Conservation (phyloP, 352 stramenopile species). For the Pythium insidiosum region DNA sequence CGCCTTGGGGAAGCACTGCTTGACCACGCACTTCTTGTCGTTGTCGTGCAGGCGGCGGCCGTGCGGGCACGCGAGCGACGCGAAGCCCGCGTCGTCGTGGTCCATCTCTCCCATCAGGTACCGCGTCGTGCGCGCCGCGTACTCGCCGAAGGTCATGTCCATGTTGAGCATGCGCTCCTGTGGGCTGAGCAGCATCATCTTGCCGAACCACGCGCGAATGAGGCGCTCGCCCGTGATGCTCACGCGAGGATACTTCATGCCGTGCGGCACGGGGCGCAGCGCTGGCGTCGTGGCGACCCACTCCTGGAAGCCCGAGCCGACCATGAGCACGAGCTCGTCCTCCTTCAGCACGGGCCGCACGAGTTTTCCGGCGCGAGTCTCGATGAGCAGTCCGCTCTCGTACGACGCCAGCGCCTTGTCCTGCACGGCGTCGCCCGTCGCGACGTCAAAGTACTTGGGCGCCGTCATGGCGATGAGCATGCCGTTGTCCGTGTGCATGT, state of each 20-base stretch:
- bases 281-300: constrained; percentile 18
- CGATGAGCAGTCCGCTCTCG: constrained; percentile 21
- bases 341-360: constrained; percentile 20
- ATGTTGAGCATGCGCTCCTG: constrained; percentile 19
- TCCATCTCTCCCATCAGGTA: constrained; percentile 5
- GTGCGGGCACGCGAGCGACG: constrained; percentile 17
- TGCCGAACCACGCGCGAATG: constrained; percentile 29
- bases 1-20: constrained; percentile 17
- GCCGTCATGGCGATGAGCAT: constrained; percentile 66
- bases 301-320: constrained; percentile 19
- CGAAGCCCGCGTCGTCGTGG: constrained; percentile 12
- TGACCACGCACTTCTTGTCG: constrained; percentile 17
- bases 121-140: constrained; percentile 9
- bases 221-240: constrained; percentile 1
- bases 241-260: constrained; percentile 18
- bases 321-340: constrained; percentile 31
- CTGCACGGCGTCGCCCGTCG: background rate
- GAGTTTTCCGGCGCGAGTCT: constrained; percentile 13
- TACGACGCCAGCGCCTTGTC: background rate
- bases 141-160: constrained; percentile 20
- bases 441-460: constrained; percentile 54
- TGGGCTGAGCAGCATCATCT: constrained; percentile 25
- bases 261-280: constrained; percentile 22
- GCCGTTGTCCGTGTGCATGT: constrained; percentile 69
- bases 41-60: constrained; percentile 15